Conservation (phyloP, 371 early-diverging fungal species). For the Mycotypha africana region DNA sequence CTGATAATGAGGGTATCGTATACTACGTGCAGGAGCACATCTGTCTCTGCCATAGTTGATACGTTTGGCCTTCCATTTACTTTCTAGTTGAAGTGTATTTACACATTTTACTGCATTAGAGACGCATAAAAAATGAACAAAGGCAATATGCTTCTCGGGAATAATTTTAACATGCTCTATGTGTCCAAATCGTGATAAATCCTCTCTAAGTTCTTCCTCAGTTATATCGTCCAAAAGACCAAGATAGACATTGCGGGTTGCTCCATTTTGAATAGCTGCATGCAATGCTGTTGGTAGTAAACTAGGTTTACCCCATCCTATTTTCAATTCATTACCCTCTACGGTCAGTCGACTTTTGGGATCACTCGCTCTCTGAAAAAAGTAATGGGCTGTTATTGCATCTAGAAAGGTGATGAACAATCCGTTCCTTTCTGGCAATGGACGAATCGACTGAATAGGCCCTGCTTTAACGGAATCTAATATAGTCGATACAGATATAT, state of each 20-base stretch:
- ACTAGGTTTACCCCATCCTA: constrained; percentile 78
- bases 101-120: constrained; percentile 71
- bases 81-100: constrained; percentile 43
- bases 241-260: constrained; percentile 74
- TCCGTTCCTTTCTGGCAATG: constrained; percentile 76
- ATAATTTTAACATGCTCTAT: constrained; percentile 72
- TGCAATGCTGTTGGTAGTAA: constrained; percentile 40
- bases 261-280: constrained; percentile 57
- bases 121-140: constrained; percentile 75
- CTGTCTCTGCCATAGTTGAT: constrained; percentile 79
- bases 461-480: constrained; percentile 75
- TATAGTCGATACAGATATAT: constrained; percentile 60
- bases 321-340: constrained; percentile 52
- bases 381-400: constrained; percentile 52
- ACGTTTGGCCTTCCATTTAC: constrained; percentile 48
- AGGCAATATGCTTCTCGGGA: constrained; percentile 69
- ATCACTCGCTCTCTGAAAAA: constrained; percentile 52
- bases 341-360: constrained; percentile 32
- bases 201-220: constrained; percentile 46
- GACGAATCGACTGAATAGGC: constrained; percentile 64
- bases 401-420: constrained; percentile 80
- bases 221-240: constrained; percentile 62
- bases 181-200: constrained; percentile 60
- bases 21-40: no score
- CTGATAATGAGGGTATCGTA: no score